Percentiles rank a stretch among this genome's conserved stretches.
phyloP scores from a whole-genome alignment of 768 basidiomycete species.

The Termitomyces sp. region DNA sequence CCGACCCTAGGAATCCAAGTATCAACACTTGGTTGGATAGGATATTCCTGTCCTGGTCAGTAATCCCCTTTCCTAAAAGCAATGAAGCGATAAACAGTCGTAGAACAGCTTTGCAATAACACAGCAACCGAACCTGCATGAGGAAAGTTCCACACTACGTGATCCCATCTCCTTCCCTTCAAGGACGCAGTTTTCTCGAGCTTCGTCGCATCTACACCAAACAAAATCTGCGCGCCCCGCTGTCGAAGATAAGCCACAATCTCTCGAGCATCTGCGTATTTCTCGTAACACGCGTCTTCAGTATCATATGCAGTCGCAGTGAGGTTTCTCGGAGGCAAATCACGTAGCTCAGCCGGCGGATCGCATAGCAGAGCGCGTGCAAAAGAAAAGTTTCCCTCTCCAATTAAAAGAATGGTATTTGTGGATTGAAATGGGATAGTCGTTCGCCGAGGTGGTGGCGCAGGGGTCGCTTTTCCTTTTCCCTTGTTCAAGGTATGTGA shows the following conservation, averaged over 20 bases:
- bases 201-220: constrained; percentile 79
- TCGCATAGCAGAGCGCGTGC: constrained; percentile 61
- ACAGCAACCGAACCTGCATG: constrained; percentile 65
- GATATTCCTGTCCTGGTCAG: constrained; percentile 92
- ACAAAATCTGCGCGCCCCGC: constrained; percentile 66
- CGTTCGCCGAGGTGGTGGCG: constrained; percentile 24
- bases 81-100: neutral
- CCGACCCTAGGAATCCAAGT: constrained; percentile 76
- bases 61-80: constrained; percentile 72
- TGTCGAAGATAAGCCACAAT: constrained; percentile 52
- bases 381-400: constrained; percentile 96
- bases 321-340: constrained; percentile 60
- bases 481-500: constrained; percentile 14
- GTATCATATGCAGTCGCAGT: constrained; percentile 85
- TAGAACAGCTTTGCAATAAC: neutral
- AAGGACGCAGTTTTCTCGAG: constrained; percentile 55
- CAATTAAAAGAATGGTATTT: constrained; percentile 72
- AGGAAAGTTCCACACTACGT: constrained; percentile 93
- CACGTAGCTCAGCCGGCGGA: constrained; percentile 39
- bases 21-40: constrained; percentile 82
- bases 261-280: constrained; percentile 70
- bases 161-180: constrained; percentile 65
- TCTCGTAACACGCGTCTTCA: constrained; percentile 67
- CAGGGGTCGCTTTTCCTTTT: constrained; percentile 34
- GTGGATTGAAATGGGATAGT: constrained; percentile 62